Evolutionary conservation across 768 basidiomycete species (phyloP).

Genomic region (Lenzites betulinus): DNA sequence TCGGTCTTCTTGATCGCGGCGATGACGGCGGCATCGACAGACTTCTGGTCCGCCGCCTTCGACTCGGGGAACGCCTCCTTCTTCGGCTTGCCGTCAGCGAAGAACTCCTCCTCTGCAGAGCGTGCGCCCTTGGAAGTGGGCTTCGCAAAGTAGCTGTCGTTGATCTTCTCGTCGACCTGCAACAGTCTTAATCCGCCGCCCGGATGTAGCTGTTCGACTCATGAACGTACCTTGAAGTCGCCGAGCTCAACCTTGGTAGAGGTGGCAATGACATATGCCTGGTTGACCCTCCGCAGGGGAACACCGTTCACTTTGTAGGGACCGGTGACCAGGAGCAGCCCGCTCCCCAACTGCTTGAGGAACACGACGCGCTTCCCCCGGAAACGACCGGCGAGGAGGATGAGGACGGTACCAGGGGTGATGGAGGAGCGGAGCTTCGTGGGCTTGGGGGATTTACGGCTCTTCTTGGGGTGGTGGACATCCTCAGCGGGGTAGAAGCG

Average conservation of each 20-base stretch:
- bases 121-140: conserved; percentile 61
- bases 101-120: conserved; percentile 97
- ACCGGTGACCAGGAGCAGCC: conserved; percentile 93
- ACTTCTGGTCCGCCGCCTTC: conserved; percentile 91
- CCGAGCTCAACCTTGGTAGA: conserved; percentile 89
- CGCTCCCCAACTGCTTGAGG: conserved; percentile 92
- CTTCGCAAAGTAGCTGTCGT: conserved; percentile 94
- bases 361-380: conserved; percentile 98
- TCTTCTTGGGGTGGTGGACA: conserved; percentile 87
- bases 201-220: conserved; percentile 1
- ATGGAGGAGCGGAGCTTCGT: conserved; percentile 83
- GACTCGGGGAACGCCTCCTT: conserved; percentile 86
- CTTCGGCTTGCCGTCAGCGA: conserved; percentile 90
- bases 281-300: conserved; percentile 95
- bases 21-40: conserved; percentile 75
- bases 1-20: conserved; percentile 89
- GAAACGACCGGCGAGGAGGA: conserved; percentile 97
- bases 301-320: conserved; percentile 99
- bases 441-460: conserved; percentile 82
- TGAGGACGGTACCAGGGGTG: conserved; percentile 92
- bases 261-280: conserved; percentile 98
- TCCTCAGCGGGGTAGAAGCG: conserved; percentile 97
- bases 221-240: conserved; percentile 61
- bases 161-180: conserved; percentile 86
- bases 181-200: background rate